Evolutionary conservation across 1,284 basidiomycete genomes (phyloP).

Genomic region (Caloboletus inedulis): DNA sequence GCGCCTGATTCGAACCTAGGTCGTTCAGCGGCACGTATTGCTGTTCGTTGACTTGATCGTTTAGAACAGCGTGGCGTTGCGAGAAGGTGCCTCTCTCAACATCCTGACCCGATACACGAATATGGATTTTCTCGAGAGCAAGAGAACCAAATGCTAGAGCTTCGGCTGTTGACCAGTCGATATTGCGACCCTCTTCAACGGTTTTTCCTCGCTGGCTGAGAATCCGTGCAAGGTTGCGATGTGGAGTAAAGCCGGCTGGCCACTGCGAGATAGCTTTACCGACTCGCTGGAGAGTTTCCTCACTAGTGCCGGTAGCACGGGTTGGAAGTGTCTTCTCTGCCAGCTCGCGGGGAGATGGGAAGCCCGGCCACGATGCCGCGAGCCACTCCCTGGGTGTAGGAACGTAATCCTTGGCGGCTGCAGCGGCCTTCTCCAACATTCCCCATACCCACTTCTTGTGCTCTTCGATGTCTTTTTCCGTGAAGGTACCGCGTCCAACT

Average conservation of each 20-base stretch:
- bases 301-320: constrained; percentile 80
- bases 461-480: constrained; percentile 95
- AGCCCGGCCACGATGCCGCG: constrained; percentile 96
- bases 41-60: constrained; percentile 92
- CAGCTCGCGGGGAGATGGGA: constrained; percentile 95
- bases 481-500: constrained; percentile 90
- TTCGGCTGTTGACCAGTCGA: constrained; percentile 99
- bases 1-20: constrained; percentile 83
- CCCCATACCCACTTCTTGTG: constrained; percentile 99
- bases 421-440: constrained; percentile 93
- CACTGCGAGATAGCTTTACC: constrained; percentile 85
- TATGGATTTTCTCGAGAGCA: constrained; percentile 89
- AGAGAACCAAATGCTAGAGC: constrained; percentile 95
- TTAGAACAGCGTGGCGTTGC: constrained; percentile 96
- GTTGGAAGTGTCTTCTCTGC: constrained; percentile 91
- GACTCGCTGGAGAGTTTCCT: constrained; percentile 78
- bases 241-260: constrained; percentile 84
- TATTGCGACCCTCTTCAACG: constrained; percentile 86
- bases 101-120: constrained; percentile 97
- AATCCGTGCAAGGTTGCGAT: constrained; percentile 95
- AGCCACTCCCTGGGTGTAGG: constrained; percentile 96
- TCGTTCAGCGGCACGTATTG: constrained; percentile 91
- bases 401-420: constrained; percentile 90
- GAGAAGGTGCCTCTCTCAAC: constrained; percentile 99
- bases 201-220: constrained; percentile 85